Conservation (phyloP, 495 filamentous ascomycete genomes). For the Aspergillus baeticus region DNA sequence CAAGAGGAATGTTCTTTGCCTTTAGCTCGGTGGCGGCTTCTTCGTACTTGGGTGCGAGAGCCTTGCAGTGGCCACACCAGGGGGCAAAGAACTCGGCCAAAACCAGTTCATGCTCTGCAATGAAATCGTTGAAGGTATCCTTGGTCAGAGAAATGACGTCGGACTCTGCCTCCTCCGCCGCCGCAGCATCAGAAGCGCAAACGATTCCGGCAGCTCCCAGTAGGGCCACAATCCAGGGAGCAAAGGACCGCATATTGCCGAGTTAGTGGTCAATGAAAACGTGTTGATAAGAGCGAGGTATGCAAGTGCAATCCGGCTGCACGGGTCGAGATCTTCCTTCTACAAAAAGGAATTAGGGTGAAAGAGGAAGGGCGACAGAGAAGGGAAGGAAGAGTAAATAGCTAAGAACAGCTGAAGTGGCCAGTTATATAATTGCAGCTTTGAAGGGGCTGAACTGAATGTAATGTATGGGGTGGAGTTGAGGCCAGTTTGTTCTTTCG, state of each 20-base stretch:
- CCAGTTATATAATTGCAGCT: conserved; percentile 19
- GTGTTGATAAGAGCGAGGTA: neutral
- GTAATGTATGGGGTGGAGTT: conserved; percentile 26
- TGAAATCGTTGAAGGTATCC: conserved; percentile 82
- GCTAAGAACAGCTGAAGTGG: conserved; percentile 14
- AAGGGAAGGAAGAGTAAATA: conserved; percentile 14
- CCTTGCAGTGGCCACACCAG: conserved; percentile 99
- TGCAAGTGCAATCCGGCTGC: neutral
- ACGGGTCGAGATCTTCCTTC: neutral
- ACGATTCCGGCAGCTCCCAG: conserved; percentile 58
- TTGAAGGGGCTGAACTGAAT: conserved; percentile 11
- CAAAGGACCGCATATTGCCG: conserved; percentile 57
- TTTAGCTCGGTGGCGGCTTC: conserved; percentile 92
- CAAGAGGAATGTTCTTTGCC: conserved; percentile 88
- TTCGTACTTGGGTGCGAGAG: conserved; percentile 85
- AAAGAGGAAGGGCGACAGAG: neutral
- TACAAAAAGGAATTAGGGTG: neutral
- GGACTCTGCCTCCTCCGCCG: conserved; percentile 53
- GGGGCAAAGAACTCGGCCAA: conserved; percentile 98
- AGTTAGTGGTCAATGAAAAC: conserved; percentile 7
- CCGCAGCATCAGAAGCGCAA: conserved; percentile 59
- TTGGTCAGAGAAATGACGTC: conserved; percentile 83
- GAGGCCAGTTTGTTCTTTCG: conserved; percentile 53
- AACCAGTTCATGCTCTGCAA: conserved; percentile 83
- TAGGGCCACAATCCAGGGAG: conserved; percentile 56